These are phyloP conservation scores for Coprinellus micaceus DNA, from an alignment of 768 basidiomycete species.

Conservation along the genomic window DNA sequence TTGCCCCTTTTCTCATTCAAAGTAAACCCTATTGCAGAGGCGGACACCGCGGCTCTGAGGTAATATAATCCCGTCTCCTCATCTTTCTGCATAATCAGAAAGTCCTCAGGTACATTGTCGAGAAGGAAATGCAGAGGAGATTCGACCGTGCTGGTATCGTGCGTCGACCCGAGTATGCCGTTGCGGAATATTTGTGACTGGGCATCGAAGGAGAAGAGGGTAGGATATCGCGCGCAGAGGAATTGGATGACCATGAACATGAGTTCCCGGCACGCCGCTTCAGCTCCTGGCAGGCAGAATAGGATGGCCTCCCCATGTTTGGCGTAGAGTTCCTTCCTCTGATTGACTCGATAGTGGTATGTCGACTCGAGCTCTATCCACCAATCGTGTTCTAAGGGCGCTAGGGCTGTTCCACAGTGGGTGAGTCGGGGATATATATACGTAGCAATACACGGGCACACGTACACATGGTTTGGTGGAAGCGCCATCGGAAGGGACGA, in stretches of 20 bases:
- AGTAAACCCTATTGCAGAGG: constrained; percentile 51
- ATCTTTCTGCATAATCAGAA: constrained; percentile 41
- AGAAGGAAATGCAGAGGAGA: constrained; percentile 44
- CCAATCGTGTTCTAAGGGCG: constrained; percentile 48
- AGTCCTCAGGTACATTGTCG: constrained; percentile 53
- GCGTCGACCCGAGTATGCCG: constrained; percentile 33
- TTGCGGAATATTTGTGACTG: constrained; percentile 38
- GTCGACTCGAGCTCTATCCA: constrained; percentile 58
- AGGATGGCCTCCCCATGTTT: constrained; percentile 39
- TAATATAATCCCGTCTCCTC: constrained; percentile 39
- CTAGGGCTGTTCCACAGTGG: constrained; percentile 32
- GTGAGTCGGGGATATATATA: neutral
- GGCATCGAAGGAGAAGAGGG: constrained; percentile 40
- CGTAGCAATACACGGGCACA: neutral
- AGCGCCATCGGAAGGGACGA: constrained; percentile 53
- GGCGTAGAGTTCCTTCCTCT: constrained; percentile 37
- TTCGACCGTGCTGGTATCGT: constrained; percentile 25
- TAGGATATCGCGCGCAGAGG: constrained; percentile 54
- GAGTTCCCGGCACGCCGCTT: constrained; percentile 46
- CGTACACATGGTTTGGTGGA: constrained; percentile 55
- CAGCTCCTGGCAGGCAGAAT: constrained; percentile 46
- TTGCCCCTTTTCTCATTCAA: constrained; percentile 44
- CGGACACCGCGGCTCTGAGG: constrained; percentile 42
- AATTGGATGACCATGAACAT: constrained; percentile 56
- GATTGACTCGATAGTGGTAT: constrained; percentile 39